Evolutionary conservation across 2,329 filamentous ascomycete species (phyloP), one percentile per base, ranked within the genome.

Genomic region (Chlorencoelia australis): DNA sequence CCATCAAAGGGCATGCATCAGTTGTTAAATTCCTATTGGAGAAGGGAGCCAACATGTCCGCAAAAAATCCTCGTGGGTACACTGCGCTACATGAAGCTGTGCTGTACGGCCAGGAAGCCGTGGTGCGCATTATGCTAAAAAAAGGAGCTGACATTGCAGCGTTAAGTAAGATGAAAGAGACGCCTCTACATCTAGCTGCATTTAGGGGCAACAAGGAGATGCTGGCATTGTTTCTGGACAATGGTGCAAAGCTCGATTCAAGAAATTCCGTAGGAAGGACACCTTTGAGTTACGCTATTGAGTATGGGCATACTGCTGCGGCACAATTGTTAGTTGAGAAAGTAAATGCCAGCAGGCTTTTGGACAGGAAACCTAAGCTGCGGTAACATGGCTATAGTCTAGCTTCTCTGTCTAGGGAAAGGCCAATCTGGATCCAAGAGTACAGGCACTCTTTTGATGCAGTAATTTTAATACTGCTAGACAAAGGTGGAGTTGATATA

Each of bases 1-100:
- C 37, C 24, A 4, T 15, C 15, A 7, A 27, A 5, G 29, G 28
- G 17, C 31, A 35, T 27, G n/a, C 17, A 29, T 31, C 14, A 6
- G 33, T 56, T 11, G 42, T 49, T 13, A 33, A 41, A 28, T 1
- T 36, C 7, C 28, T 51, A 4, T 7, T 51, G 6, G 22, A 37
- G 14, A 22, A 16, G 5, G 33, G 20, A 14, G 25, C 31, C 26
- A 16, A 34, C 15, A 16, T 40, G n/a, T 7, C 7, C 11, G 37
- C 20, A 16, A 27, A 38, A 25, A 27, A 27, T 26, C 31, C 30
- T 10, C 21, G n/a, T 14, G 17, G 16, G 7, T 15, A 7, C 7
- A 32, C 30, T 7, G 10, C 30, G 30, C 30, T 32, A 15, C 14
- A 7, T n/a, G 10, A 15, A 19, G 36, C 25, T 14, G 33, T 13